Base-by-base conservation (phyloP, 2,329 filamentous ascomycete genomes). In the Xylariaceae sp. region DNA sequence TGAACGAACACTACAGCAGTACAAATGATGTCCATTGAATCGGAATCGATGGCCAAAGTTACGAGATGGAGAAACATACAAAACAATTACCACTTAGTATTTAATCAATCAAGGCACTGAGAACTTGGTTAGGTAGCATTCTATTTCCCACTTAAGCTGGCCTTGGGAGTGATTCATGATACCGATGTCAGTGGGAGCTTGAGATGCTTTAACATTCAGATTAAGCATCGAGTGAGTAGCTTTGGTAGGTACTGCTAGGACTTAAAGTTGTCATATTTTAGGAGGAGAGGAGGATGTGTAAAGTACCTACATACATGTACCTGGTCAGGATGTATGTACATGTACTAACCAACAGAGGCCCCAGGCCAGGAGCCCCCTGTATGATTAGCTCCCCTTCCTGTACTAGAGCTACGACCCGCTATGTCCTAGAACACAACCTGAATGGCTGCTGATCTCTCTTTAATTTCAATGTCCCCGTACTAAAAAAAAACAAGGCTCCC, bases 401-500 rank as follows among this genome's bases (percentile, higher is more conserved):
- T 46, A 30, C 43, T 31, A 40, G 31, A 32, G 31, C 37, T 42
- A 29, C 24, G 21, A 18, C 34, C 34, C 30, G 34, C 38, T 36
- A 36, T 38, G 43, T 34, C 36, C 38, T 37, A 39, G 41, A 38
- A 41, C 46, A 43, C 50, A 50, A 46, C 48, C 49, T 55, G 49
- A 52, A 42, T 50, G 45, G 40, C 43, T 38, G 28, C 40, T 41
- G 43, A 50, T 46, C 39, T 44, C 46, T 46, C 46, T 54, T 48
- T 55, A 57, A 56, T 56, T 55, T 54, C 53, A 46, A 36, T 49
- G 35, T 53, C 49, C 45, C 46, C 46, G 51, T 49, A 43, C 43
- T 46, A 44, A 48, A 42, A 52, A 49, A 53, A 55, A 54, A 52
- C 55, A 52, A 55, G 55, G 53, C 55, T 55, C 55, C 53, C 55